Evolutionary conservation across 1,284 basidiomycete genomes (phyloP).

Genomic region (Singerocomus inundabilis): DNA sequence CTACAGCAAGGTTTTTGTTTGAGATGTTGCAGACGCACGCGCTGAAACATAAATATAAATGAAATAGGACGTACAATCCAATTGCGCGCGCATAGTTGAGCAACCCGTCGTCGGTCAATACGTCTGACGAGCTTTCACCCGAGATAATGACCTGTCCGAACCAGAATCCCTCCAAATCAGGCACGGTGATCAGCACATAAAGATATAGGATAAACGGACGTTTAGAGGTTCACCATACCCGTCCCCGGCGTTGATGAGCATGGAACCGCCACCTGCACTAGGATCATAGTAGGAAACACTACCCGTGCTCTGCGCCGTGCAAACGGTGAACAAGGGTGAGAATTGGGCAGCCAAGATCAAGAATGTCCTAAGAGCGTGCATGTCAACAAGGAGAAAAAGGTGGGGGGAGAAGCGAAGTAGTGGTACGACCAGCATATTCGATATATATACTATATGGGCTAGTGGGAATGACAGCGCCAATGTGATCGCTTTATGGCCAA

Average conservation of each 20-base stretch:
- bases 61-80: slow-evolving; percentile 48
- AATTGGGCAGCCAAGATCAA: slow-evolving; percentile 5
- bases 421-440: background rate
- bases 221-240: slow-evolving; percentile 62
- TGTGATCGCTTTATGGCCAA: background rate
- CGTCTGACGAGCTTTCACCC: slow-evolving; percentile 50
- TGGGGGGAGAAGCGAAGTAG: background rate
- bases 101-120: slow-evolving; percentile 56
- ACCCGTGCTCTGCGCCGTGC: background rate
- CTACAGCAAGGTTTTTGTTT: slow-evolving; percentile 33
- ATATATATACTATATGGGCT: background rate
- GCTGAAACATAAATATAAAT: background rate
- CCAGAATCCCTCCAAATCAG: background rate
- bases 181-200: background rate
- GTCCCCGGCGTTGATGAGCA: slow-evolving; percentile 47
- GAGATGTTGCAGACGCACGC: background rate
- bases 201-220: slow-evolving; percentile 33
- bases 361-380: slow-evolving; percentile 13
- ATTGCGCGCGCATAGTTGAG: slow-evolving; percentile 60
- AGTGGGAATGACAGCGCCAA: slow-evolving; percentile 1
- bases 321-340: slow-evolving; percentile 4
- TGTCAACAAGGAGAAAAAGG: background rate
- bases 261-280: slow-evolving; percentile 46
- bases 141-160: slow-evolving; percentile 52
- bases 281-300: slow-evolving; percentile 46